A percentile compares a stretch with the other conserved stretches of the same genome.
phyloP scores from a whole-genome alignment of 2,329 filamentous ascomycete genomes.

The Aspergillus persii region DNA sequence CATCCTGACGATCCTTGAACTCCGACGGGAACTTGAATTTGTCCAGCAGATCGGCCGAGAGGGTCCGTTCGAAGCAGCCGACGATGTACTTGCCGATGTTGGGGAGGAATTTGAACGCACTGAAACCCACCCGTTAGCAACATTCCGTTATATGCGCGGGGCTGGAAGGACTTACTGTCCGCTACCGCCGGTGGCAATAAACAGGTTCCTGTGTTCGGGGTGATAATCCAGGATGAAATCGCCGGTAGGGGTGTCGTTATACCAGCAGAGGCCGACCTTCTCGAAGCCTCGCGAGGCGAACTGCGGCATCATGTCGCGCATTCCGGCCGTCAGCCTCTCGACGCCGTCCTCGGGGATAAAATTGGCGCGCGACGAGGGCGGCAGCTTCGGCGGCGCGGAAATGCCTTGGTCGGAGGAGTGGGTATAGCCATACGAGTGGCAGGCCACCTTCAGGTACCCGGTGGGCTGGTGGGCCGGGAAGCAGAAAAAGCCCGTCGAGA shows the following conservation, averaged over 20 bases:
- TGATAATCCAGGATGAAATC: slow-evolving; percentile 69
- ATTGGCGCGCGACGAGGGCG: slow-evolving; percentile 25
- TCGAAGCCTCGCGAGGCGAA: slow-evolving; percentile 58
- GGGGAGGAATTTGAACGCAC: slow-evolving; percentile 61
- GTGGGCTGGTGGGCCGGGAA: slow-evolving; percentile 43
- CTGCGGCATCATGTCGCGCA: slow-evolving; percentile 58
- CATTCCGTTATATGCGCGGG: too few relatives aligned
- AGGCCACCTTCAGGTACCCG: slow-evolving; percentile 58
- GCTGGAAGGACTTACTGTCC: slow-evolving; percentile 26
- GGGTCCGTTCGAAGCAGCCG: slow-evolving; percentile 50
- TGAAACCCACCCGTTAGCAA: slow-evolving; percentile 17
- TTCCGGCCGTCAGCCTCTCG: slow-evolving; percentile 54
- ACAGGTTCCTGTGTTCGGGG: slow-evolving; percentile 49
- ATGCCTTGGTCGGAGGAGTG: slow-evolving; percentile 14
- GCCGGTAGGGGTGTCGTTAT: slow-evolving; percentile 65
- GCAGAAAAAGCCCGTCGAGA: slow-evolving; percentile 46
- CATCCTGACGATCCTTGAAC: slow-evolving; percentile 16
- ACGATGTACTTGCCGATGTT: slow-evolving; percentile 62
- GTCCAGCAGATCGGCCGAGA: slow-evolving; percentile 52
- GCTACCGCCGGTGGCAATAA: slow-evolving; percentile 29
- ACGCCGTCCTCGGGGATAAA: slow-evolving; percentile 53
- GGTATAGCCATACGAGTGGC: slow-evolving; percentile 65
- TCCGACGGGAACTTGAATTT: slow-evolving; percentile 54
- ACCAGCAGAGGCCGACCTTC: slow-evolving; percentile 65
- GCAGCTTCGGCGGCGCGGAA: slow-evolving; percentile 20